Conservation (phyloP, 257 asterid genomes). For the Petrea volubilis region DNA sequence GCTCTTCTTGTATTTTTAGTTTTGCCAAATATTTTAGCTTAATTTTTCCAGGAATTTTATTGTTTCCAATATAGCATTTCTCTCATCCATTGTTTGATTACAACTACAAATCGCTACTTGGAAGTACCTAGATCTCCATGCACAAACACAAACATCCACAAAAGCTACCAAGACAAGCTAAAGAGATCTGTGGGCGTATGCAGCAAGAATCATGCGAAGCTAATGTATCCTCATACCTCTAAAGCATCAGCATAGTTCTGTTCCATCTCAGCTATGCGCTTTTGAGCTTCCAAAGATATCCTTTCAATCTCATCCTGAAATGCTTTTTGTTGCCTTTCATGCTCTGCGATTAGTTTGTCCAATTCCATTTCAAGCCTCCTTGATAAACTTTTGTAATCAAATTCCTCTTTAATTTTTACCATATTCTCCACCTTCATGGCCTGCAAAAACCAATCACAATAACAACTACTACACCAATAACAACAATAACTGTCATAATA, state of each 20-base stretch:
- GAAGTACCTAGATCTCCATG: no score
- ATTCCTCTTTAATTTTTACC: slow-evolving; percentile 84
- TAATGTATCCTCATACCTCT: slow-evolving; percentile 49
- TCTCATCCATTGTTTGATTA: background rate
- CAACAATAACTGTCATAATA: background rate
- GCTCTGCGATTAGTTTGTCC: slow-evolving; percentile 76
- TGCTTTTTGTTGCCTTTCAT: slow-evolving; percentile 76
- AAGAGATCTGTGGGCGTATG: no score
- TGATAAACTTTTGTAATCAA: slow-evolving; percentile 85
- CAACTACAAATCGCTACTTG: background rate
- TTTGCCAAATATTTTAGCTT: background rate
- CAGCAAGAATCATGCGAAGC: background rate
- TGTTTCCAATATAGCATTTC: background rate
- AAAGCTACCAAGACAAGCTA: no score
- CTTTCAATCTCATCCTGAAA: slow-evolving; percentile 70
- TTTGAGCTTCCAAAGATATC: slow-evolving; percentile 66
- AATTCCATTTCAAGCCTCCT: slow-evolving; percentile 75
- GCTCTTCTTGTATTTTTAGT: background rate
- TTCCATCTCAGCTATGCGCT: slow-evolving; percentile 61
- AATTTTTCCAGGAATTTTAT: background rate
- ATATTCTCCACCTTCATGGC: slow-evolving; percentile 94
- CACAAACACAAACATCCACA: no score
- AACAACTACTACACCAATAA: background rate
- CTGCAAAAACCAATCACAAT: slow-evolving; percentile 34
- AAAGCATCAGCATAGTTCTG: slow-evolving; percentile 55